Conservation (phyloP, 2,329 filamentous ascomycete species). For the Bisporella sp. region DNA sequence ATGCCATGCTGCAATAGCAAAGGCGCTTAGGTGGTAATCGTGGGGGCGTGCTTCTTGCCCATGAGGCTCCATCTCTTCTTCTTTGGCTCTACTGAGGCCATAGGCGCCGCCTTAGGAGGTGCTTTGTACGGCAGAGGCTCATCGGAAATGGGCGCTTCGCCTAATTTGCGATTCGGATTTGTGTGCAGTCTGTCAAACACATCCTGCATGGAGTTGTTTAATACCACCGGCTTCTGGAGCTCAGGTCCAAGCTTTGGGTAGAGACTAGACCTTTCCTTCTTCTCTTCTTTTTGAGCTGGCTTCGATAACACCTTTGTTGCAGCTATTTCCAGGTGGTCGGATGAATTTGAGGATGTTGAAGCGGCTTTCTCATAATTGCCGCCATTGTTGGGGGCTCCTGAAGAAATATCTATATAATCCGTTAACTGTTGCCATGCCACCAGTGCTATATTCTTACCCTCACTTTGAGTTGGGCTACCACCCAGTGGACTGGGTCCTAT, state of each 20-base stretch:
- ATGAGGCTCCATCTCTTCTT: constrained; percentile 21
- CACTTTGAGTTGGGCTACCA: constrained; percentile 18
- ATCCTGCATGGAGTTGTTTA: constrained; percentile 19
- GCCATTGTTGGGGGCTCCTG: constrained; percentile 20
- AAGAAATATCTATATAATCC: constrained; percentile 7
- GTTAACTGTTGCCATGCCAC: not conserved
- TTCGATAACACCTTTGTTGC: not conserved
- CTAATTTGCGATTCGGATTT: constrained; percentile 25
- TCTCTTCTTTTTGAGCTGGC: constrained; percentile 3
- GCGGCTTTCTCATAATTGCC: constrained; percentile 15
- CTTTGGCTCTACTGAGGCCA: constrained; percentile 3
- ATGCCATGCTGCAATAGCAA: too few species aligned
- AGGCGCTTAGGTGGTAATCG: constrained; percentile 11
- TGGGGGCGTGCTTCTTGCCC: constrained; percentile 16
- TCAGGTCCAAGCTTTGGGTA: constrained; percentile 4
- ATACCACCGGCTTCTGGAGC: constrained; percentile 1
- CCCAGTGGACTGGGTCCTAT: constrained; percentile 21
- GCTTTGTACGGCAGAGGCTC: constrained; percentile 8
- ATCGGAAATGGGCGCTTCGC: constrained; percentile 24
- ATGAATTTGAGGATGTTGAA: constrained; percentile 18
- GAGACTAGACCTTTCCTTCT: not conserved
- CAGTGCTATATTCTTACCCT: constrained; percentile 16
- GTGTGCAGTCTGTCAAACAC: constrained; percentile 26
- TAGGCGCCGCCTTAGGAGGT: constrained; percentile 1
- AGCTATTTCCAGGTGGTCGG: constrained; percentile 20